These are phyloP conservation scores for Huiozyma naganishii DNA, from an alignment of 805 yeast species.

Conservation along the genomic window DNA sequence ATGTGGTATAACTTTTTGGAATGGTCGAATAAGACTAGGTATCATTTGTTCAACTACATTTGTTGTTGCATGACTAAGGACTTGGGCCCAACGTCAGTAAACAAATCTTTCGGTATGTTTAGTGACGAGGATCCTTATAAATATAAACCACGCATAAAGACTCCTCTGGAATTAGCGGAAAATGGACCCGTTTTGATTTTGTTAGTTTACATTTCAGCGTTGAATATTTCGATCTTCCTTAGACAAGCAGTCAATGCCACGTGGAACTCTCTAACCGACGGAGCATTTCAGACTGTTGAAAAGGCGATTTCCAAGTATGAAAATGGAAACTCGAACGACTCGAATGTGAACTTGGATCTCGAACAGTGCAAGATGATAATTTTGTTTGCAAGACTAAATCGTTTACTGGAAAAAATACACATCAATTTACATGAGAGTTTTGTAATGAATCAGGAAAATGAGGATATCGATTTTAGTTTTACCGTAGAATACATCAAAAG, in stretches of 20 bases:
- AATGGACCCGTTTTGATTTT: conserved; percentile 27
- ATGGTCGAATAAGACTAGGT: conserved; percentile 65
- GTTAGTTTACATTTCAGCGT: conserved; percentile 48
- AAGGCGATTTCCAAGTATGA: not conserved
- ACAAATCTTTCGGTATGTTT: conserved; percentile 28
- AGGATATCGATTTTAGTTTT: conserved; percentile 8
- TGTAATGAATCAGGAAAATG: conserved; percentile 7
- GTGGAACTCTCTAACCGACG: conserved; percentile 37
- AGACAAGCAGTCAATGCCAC: conserved; percentile 50
- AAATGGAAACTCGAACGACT: not conserved
- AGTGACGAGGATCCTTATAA: conserved; percentile 12
- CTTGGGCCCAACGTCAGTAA: conserved; percentile 53
- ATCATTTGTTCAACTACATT: conserved; percentile 55
- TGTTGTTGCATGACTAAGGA: conserved; percentile 65
- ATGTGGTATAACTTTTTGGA: conserved; percentile 83
- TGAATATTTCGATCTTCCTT: conserved; percentile 54
- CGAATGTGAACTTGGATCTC: not conserved
- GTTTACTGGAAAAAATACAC: conserved; percentile 52
- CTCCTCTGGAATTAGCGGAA: conserved; percentile 14
- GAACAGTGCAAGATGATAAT: conserved; percentile 41
- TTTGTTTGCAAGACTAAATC: conserved; percentile 46
- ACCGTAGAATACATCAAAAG: conserved; percentile 10
- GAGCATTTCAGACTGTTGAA: conserved; percentile 6
- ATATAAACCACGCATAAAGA: conserved; percentile 10
- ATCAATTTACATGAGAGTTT: conserved; percentile 34